Conservation (phyloP, 202 grass and related monocot genomes). For the Sporobolus alterniflorus region DNA sequence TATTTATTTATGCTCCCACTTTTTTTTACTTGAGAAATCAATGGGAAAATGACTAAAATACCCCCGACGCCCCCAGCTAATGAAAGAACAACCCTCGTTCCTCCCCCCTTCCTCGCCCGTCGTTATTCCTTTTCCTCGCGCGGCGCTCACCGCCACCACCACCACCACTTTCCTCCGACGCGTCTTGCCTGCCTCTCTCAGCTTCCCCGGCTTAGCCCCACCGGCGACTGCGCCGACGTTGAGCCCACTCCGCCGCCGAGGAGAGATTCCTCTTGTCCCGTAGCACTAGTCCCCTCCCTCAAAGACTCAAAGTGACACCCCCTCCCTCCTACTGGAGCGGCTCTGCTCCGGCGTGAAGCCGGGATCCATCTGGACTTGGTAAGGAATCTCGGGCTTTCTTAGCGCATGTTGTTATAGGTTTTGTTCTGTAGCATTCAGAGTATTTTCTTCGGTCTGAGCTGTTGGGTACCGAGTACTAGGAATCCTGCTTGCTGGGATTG, state of each 20-base stretch:
- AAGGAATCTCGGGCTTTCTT: constrained; percentile 4
- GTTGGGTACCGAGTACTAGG: not conserved
- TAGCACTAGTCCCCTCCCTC: not conserved
- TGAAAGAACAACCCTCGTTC: not conserved
- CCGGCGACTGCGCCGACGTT: not conserved
- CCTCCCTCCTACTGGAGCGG: not conserved
- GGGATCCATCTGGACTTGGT: constrained; percentile 8
- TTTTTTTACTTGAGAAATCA: not conserved
- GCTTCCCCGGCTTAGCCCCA: not conserved
- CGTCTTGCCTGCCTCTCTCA: not conserved
- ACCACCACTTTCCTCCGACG: not conserved
- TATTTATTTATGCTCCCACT: not conserved
- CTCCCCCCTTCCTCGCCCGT: not conserved
- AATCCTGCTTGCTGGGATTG: not conserved
- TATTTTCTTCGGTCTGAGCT: not conserved
- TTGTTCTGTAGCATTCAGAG: not conserved
- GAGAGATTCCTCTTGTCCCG: not conserved
- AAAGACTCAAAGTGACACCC: not conserved
- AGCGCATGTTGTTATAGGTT: not conserved
- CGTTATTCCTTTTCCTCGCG: not conserved
- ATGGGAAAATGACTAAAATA: not conserved
- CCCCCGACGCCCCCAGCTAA: not conserved
- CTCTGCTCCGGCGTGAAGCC: not conserved
- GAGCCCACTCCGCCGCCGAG: not conserved
- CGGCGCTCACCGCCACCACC: not conserved